Percentiles rank a stretch among this genome's conserved stretches.
These are phyloP conservation scores for Boletus sp. DNA, from an alignment of 768 basidiomycete species.

Conservation along the genomic window DNA sequence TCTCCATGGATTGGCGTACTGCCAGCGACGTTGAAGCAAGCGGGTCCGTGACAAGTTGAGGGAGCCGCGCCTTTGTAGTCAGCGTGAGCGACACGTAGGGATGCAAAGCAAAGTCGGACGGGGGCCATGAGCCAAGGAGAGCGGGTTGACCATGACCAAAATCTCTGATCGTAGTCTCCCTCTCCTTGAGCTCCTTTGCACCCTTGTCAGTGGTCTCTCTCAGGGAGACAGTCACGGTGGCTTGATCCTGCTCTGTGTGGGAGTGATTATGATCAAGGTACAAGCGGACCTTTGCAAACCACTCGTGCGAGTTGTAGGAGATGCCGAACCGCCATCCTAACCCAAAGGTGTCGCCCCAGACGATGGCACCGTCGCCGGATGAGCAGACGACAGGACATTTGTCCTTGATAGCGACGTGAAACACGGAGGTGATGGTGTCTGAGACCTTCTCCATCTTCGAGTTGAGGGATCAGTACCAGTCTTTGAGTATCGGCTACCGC, in stretches of 20 bases:
- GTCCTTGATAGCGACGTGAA: constrained; percentile 24
- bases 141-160: constrained; percentile 27
- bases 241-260: constrained; percentile 20
- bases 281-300: constrained; percentile 25
- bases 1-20: constrained; percentile 22
- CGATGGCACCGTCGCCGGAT: not conserved
- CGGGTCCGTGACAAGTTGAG: constrained; percentile 9
- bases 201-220: constrained; percentile 1
- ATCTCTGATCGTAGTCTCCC: constrained; percentile 15
- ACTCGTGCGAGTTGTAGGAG: constrained; percentile 13
- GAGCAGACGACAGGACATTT: constrained; percentile 16
- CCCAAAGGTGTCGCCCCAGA: constrained; percentile 28
- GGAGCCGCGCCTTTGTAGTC: constrained; percentile 13
- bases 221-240: constrained; percentile 12
- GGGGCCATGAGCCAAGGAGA: constrained; percentile 24
- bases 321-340: constrained; percentile 29
- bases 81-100: constrained; percentile 25
- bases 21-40: constrained; percentile 17
- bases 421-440: constrained; percentile 23
- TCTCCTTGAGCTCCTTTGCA: constrained; percentile 8
- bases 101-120: constrained; percentile 3
- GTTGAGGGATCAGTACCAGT: no score
- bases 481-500: not conserved
- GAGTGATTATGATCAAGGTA: constrained; percentile 28
- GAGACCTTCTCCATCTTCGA: constrained; percentile 23